Evolutionary conservation across 2,329 filamentous ascomycete species (phyloP).

Genomic region (Fusarium burgessii): DNA sequence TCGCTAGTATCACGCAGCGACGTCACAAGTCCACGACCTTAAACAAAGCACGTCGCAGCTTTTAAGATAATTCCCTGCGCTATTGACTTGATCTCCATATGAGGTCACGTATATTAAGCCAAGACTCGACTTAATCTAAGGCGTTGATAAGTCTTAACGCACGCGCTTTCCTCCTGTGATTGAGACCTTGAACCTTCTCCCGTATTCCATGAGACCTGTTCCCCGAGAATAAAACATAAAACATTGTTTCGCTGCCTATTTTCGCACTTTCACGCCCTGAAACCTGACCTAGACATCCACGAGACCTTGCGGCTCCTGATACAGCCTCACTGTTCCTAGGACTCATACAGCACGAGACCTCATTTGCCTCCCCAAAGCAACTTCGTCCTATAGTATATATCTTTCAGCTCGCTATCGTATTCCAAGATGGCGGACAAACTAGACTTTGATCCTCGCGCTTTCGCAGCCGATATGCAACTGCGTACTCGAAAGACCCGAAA

Average conservation of each 20-base stretch:
- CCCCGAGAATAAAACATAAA: conserved; percentile 4
- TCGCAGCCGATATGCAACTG: conserved; percentile 61
- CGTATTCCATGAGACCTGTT: conserved; percentile 1
- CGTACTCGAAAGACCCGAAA: conserved; percentile 61
- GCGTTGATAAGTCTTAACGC: not conserved
- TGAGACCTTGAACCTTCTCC: conserved; percentile 12
- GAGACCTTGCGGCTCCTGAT: conserved; percentile 40
- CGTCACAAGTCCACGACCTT: conserved; percentile 36
- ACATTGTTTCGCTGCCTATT: conserved; percentile 32
- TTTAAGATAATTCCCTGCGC: not conserved
- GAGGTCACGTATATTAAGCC: conserved; percentile 33
- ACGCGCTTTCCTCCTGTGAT: conserved; percentile 24
- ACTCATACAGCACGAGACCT: conserved; percentile 40
- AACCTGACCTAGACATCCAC: conserved; percentile 41
- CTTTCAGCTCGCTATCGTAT: not conserved
- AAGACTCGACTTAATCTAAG: not conserved
- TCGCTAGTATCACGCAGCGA: conserved; percentile 42
- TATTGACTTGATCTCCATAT: not conserved
- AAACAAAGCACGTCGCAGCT: conserved; percentile 30
- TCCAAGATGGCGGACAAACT: conserved; percentile 43
- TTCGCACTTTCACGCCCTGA: conserved; percentile 4
- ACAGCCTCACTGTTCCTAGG: conserved; percentile 25
- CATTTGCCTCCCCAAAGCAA: conserved; percentile 9
- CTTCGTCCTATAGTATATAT: conserved; percentile 16
- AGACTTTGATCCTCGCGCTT: conserved; percentile 43